Percentiles rank a stretch among this genome's conserved stretches.
These are phyloP conservation scores for Ophiostoma sp. DNA, from an alignment of 2,329 filamentous ascomycete genomes.

Conservation along the genomic window DNA sequence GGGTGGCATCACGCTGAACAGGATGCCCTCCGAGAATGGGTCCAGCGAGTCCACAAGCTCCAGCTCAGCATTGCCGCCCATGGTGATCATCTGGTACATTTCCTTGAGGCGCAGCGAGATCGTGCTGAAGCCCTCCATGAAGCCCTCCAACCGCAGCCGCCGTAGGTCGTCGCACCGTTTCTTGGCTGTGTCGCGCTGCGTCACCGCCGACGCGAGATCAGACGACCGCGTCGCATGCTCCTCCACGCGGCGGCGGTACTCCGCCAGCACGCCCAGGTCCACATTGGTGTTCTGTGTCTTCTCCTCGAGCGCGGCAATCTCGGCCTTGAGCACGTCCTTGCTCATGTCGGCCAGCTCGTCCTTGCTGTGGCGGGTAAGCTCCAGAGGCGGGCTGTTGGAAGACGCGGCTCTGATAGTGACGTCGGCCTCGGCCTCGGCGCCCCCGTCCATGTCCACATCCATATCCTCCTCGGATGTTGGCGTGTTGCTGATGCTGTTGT, in stretches of 20 bases:
- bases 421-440: slow-evolving; percentile 30
- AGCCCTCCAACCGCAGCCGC: slow-evolving; percentile 83
- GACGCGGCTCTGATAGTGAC: slow-evolving; percentile 33
- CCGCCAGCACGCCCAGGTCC: slow-evolving; percentile 69
- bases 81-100: slow-evolving; percentile 99
- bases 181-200: slow-evolving; percentile 78
- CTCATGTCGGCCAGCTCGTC: slow-evolving; percentile 64
- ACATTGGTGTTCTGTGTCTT: slow-evolving; percentile 74
- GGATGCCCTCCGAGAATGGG: slow-evolving; percentile 92
- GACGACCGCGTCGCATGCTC: slow-evolving; percentile 51
- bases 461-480: not conserved
- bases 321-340: slow-evolving; percentile 55
- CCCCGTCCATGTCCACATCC: not conserved
- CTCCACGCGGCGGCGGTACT: slow-evolving; percentile 39
- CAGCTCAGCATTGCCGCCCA: slow-evolving; percentile 96
- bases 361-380: slow-evolving; percentile 69
- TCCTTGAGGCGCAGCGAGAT: slow-evolving; percentile 96
- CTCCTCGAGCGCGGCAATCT: slow-evolving; percentile 59
- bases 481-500: slow-evolving; percentile 9
- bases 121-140: slow-evolving; percentile 94
- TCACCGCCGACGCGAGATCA: slow-evolving; percentile 74
- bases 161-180: slow-evolving; percentile 88
- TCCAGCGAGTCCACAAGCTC: slow-evolving; percentile 95
- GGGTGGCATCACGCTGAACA: slow-evolving; percentile 97
- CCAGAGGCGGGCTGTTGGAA: slow-evolving; percentile 37